A percentile compares a stretch with the other conserved stretches of the same genome.
These are phyloP conservation scores for Mycothermus thermophilus DNA, from an alignment of 495 filamentous ascomycete genomes.

Conservation along the genomic window DNA sequence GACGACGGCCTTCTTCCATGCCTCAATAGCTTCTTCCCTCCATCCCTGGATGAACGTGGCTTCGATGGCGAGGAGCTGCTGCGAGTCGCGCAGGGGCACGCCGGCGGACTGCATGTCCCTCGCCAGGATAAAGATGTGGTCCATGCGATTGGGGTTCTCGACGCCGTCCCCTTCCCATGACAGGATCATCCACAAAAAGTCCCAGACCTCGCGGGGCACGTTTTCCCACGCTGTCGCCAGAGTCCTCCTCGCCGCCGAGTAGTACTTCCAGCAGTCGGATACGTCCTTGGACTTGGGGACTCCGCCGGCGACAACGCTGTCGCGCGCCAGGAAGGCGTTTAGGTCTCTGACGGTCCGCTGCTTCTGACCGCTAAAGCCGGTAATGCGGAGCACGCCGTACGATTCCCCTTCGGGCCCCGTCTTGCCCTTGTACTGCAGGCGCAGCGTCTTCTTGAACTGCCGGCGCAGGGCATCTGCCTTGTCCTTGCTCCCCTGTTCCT, in stretches of 20 bases:
- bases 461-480: conserved; percentile 20
- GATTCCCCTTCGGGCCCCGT: conserved; percentile 15
- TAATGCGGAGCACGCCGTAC: conserved; percentile 12
- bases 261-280: conserved; percentile 29
- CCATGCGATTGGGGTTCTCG: conserved; percentile 40
- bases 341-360: conserved; percentile 13
- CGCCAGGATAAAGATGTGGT: conserved; percentile 44
- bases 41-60: conserved; percentile 47
- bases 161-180: conserved; percentile 18
- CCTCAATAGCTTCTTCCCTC: conserved; percentile 43
- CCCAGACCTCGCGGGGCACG: conserved; percentile 40
- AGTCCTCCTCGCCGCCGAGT: conserved; percentile 28
- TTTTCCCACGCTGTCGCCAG: conserved; percentile 29
- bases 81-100: conserved; percentile 35
- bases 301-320: conserved; percentile 17
- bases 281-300: conserved; percentile 17
- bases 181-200: conserved; percentile 39
- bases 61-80: conserved; percentile 52
- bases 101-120: conserved; percentile 48
- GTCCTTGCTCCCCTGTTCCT: conserved; percentile 23
- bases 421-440: conserved; percentile 22
- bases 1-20: conserved; percentile 47
- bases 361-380: conserved; percentile 15
- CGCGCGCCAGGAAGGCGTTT: conserved; percentile 16
- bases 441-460: conserved; percentile 24